Percentiles rank a stretch among this genome's conserved stretches.
These are phyloP conservation scores for Monosporascus cannonballus DNA, from an alignment of 2,329 filamentous ascomycete genomes.

Conservation along the genomic window DNA sequence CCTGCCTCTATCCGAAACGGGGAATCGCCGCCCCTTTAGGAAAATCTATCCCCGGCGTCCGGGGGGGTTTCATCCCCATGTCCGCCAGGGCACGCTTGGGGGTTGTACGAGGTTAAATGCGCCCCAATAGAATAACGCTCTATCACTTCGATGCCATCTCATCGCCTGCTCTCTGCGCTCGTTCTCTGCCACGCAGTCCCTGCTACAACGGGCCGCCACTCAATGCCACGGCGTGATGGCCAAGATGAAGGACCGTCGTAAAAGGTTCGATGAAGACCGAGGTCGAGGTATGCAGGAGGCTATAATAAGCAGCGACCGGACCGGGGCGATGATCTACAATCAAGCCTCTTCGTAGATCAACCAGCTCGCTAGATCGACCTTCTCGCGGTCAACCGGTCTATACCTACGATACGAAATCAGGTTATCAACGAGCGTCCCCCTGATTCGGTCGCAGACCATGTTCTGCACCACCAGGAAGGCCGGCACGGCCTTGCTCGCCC, in stretches of 20 bases:
- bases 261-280: neutral
- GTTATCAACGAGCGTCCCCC: no score
- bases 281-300: neutral
- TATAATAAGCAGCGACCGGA: no score
- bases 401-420: no score
- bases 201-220: no score
- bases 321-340: no score
- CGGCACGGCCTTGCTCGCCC: slow-evolving; percentile 9
- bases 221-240: neutral
- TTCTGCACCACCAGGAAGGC: slow-evolving; percentile 1
- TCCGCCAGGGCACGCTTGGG: neutral
- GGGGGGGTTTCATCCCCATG: neutral
- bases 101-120: neutral
- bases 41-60: no score
- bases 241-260: neutral
- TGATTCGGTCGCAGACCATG: slow-evolving; percentile 3
- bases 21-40: neutral
- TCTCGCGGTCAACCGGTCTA: no score
- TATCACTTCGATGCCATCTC: neutral
- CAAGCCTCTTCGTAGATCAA: no score
- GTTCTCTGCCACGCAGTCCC: no score
- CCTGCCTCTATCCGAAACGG: neutral
- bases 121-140: neutral
- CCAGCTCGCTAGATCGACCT: no score
- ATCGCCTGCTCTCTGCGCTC: no score